A percentile compares a stretch with the other conserved stretches of the same genome.
These are phyloP conservation scores for Glarea lozoyensis DNA, from an alignment of 495 filamentous ascomycete species.

Conservation along the genomic window DNA sequence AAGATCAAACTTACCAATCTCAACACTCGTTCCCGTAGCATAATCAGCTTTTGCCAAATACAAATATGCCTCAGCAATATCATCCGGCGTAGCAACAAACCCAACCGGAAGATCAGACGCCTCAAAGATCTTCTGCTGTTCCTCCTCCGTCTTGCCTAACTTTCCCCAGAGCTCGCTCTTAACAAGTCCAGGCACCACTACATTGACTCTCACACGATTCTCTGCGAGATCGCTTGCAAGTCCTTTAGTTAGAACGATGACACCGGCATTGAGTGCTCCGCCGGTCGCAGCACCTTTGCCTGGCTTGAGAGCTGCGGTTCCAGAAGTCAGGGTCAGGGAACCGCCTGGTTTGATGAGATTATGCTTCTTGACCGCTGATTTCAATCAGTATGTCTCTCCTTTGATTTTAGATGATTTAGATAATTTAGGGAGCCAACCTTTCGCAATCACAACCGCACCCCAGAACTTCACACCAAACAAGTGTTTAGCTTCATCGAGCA, in stretches of 20 bases:
- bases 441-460: conserved; percentile 29
- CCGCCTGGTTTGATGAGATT: conserved; percentile 31
- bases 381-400: neutral
- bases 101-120: conserved; percentile 28
- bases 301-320: conserved; percentile 32
- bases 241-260: conserved; percentile 30
- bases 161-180: conserved; percentile 39
- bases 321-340: conserved; percentile 45
- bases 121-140: conserved; percentile 26
- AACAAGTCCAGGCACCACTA: conserved; percentile 41
- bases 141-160: conserved; percentile 24
- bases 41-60: conserved; percentile 46
- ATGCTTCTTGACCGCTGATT: conserved; percentile 26
- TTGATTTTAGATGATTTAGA: neutral
- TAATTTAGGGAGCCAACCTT: conserved; percentile 18
- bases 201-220: conserved; percentile 42
- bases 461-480: conserved; percentile 39
- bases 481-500: conserved; percentile 28
- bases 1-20: conserved; percentile 24
- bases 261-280: conserved; percentile 28
- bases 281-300: conserved; percentile 26
- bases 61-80: conserved; percentile 50
- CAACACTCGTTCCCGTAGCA: conserved; percentile 37
- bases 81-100: conserved; percentile 38
- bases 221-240: conserved; percentile 43